Evolutionary conservation across 495 filamentous ascomycete genomes (phyloP).

Genomic region (Rhypophila decipiens): DNA sequence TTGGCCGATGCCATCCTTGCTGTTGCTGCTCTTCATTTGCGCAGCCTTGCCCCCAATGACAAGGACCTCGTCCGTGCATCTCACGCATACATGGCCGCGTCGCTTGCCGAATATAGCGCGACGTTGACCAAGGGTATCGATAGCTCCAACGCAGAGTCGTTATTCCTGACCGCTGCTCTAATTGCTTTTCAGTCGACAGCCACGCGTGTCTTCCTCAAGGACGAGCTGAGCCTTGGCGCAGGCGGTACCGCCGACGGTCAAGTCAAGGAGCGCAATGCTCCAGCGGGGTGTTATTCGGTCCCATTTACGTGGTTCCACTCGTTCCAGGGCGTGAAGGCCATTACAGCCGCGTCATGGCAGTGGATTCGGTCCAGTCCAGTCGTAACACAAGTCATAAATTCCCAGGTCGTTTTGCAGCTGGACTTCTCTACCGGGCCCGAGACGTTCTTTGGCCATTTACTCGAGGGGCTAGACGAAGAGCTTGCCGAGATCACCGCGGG

Average conservation of each 20-base stretch:
- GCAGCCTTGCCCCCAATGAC: conserved; percentile 42
- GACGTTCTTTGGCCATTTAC: conserved; percentile 46
- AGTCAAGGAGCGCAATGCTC: conserved; percentile 1
- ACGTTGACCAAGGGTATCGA: conserved; percentile 43
- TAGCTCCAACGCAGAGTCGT: conserved; percentile 46
- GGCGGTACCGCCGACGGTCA: background rate
- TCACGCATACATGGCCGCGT: conserved; percentile 52
- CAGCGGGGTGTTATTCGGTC: conserved; percentile 33
- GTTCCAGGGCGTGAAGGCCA: conserved; percentile 53
- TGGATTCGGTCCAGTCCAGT: conserved; percentile 45
- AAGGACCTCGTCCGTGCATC: conserved; percentile 46
- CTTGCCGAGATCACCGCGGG: conserved; percentile 27
- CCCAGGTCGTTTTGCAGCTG: conserved; percentile 45
- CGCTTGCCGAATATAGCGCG: conserved; percentile 47
- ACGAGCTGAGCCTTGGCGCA: conserved; percentile 23
- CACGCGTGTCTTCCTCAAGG: conserved; percentile 44
- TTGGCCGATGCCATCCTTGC: conserved; percentile 51
- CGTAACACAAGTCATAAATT: conserved; percentile 48
- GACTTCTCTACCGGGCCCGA: conserved; percentile 32
- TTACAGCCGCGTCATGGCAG: conserved; percentile 45
- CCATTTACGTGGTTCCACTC: conserved; percentile 52
- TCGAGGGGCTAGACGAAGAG: conserved; percentile 45
- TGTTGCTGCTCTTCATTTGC: conserved; percentile 50
- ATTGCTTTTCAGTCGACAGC: conserved; percentile 55
- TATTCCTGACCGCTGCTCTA: conserved; percentile 48